These are phyloP conservation scores for Styphnolobium japonicum DNA, from an alignment of 306 rosid species.

Conservation along the genomic window DNA sequence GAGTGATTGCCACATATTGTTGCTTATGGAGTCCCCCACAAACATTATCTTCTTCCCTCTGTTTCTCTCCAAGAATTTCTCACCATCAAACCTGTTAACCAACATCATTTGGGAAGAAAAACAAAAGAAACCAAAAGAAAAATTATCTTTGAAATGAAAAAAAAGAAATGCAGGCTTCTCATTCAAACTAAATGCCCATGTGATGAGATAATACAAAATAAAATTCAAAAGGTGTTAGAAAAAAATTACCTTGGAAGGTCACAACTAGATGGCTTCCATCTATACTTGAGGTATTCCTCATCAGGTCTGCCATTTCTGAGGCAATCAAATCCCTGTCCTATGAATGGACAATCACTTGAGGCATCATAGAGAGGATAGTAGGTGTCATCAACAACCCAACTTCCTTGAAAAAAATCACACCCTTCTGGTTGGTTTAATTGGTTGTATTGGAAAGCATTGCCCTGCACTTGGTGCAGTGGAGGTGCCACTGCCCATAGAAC, in stretches of 20 bases:
- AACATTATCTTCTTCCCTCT: slow-evolving; percentile 65
- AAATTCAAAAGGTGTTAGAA: neutral
- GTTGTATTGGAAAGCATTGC: neutral
- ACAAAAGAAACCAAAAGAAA: neutral
- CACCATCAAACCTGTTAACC: slow-evolving; percentile 55
- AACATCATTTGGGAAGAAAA: neutral
- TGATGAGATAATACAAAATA: neutral
- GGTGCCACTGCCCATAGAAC: slow-evolving; percentile 4
- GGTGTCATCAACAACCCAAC: slow-evolving; percentile 42
- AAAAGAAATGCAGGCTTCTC: neutral
- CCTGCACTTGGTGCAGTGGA: slow-evolving; percentile 15
- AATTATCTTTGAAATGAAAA: neutral
- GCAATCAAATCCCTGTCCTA: slow-evolving; percentile 55
- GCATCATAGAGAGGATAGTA: slow-evolving; percentile 54
- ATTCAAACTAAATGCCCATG: neutral
- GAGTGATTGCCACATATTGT: slow-evolving; percentile 82
- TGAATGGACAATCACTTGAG: slow-evolving; percentile 43
- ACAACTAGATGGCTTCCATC: slow-evolving; percentile 63
- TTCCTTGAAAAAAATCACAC: slow-evolving; percentile 50
- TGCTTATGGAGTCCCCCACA: slow-evolving; percentile 82
- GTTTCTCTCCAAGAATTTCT: slow-evolving; percentile 53
- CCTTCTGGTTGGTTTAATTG: neutral
- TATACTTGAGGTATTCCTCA: slow-evolving; percentile 45
- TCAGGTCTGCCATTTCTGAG: slow-evolving; percentile 58
- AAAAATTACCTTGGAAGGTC: slow-evolving; percentile 59